A percentile compares a stretch with the other conserved stretches of the same genome.
phyloP scores from a whole-genome alignment of 495 filamentous ascomycete species.

The Daldinia grandis region DNA sequence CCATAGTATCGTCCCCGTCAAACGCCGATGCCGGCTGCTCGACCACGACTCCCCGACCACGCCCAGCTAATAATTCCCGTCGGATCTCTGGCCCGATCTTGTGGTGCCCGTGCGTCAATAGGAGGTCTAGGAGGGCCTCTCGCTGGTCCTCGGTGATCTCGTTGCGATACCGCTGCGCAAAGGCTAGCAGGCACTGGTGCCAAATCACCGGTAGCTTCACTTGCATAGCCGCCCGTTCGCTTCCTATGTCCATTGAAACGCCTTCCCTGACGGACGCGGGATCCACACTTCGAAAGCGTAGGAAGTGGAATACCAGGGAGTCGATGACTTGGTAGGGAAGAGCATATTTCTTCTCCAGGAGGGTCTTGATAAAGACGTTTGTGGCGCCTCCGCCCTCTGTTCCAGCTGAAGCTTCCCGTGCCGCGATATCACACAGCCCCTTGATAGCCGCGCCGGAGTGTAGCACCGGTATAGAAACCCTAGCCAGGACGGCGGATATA shows the following conservation, averaged over 20 bases:
- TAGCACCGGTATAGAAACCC: conserved; percentile 72
- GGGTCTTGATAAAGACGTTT: conserved; percentile 88
- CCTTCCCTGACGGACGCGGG: conserved; percentile 50
- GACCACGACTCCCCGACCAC: conserved; percentile 79
- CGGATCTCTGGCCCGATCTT: conserved; percentile 90
- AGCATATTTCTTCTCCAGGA: conserved; percentile 97
- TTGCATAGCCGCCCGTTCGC: conserved; percentile 59
- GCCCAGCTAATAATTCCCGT: conserved; percentile 87
- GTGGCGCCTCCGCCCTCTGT: conserved; percentile 82
- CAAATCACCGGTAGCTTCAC: conserved; percentile 82
- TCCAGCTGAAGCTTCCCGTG: conserved; percentile 76
- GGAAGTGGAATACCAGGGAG: conserved; percentile 93
- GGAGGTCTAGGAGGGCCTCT: conserved; percentile 87
- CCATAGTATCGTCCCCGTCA: conserved; percentile 93
- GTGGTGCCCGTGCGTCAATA: conserved; percentile 87
- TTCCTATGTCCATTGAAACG: conserved; percentile 56
- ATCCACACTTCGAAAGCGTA: conserved; percentile 77
- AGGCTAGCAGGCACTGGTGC: conserved; percentile 84
- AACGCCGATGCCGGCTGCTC: conserved; percentile 60
- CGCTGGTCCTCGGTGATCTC: conserved; percentile 73
- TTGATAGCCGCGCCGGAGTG: conserved; percentile 93
- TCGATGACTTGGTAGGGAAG: conserved; percentile 90
- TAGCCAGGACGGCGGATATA: conserved; percentile 79
- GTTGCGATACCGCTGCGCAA: conserved; percentile 93
- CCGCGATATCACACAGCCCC: conserved; percentile 90